phyloP scores from a whole-genome alignment of 441 rosid species.

The Aleurites moluccanus region DNA sequence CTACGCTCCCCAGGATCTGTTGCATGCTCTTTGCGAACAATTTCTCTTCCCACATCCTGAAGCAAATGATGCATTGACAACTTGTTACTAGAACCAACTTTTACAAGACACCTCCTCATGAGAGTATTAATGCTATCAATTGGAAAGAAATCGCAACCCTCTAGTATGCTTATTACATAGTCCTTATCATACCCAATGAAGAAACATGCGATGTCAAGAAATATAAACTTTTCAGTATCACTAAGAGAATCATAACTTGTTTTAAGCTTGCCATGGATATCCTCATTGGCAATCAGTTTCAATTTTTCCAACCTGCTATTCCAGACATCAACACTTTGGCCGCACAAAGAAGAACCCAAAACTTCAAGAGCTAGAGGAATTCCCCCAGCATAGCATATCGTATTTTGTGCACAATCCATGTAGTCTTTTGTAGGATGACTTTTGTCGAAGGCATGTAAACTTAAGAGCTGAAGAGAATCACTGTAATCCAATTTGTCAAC shows the following conservation, averaged over 20 bases:
- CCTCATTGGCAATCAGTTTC: neutral
- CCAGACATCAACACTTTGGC: constrained; percentile 18
- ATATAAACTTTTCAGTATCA: constrained; percentile 7
- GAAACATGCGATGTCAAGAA: constrained; percentile 35
- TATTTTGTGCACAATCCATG: neutral
- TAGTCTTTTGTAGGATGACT: constrained; percentile 7
- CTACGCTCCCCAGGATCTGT: constrained; percentile 41
- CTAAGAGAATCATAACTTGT: constrained; percentile 20
- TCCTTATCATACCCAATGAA: constrained; percentile 19
- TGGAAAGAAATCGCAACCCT: constrained; percentile 22
- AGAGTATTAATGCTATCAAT: constrained; percentile 20
- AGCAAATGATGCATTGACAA: constrained; percentile 34
- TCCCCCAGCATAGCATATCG: constrained; percentile 13
- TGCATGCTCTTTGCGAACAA: constrained; percentile 34
- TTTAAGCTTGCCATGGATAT: neutral
- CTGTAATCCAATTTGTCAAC: constrained; percentile 10
- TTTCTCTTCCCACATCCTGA: constrained; percentile 50
- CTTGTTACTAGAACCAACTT: constrained; percentile 1
- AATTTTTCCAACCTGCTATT: constrained; percentile 4
- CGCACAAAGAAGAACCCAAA: constrained; percentile 27
- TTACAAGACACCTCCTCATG: constrained; percentile 16
- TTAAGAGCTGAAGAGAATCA: constrained; percentile 25
- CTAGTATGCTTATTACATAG: constrained; percentile 17
- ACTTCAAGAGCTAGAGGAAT: constrained; percentile 27
- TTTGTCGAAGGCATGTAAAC: constrained; percentile 20